Evolutionary conservation across 441 rosid genomes (phyloP).

Genomic region (Pelargonium citronellum): DNA sequence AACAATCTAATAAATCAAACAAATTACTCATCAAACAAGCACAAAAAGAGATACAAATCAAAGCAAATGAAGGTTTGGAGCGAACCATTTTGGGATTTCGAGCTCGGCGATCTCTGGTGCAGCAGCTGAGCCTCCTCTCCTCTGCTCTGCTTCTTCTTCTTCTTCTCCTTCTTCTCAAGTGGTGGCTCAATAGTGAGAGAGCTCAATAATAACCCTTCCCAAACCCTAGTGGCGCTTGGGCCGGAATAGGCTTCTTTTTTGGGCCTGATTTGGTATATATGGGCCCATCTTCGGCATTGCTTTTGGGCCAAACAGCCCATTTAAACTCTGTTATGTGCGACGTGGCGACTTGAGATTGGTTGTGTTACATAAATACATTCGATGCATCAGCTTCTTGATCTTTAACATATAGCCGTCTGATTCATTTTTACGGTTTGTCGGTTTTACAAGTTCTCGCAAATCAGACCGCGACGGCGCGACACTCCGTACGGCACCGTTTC

Average conservation of each 20-base stretch:
- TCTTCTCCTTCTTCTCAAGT: neutral
- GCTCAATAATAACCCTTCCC: neutral
- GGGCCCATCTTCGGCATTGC: neutral
- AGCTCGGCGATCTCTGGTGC: slow-evolving; percentile 8
- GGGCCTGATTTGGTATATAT: neutral
- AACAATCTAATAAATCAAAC: neutral
- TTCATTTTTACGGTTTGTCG: neutral
- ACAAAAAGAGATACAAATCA: neutral
- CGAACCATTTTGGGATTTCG: neutral
- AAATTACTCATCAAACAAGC: neutral
- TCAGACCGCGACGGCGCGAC: no score
- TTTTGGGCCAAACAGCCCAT: neutral
- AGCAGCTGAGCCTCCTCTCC: neutral
- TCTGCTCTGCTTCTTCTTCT: slow-evolving; percentile 7
- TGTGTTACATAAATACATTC: neutral
- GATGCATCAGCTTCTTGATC: neutral
- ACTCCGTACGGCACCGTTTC: no score
- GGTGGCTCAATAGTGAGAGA: neutral
- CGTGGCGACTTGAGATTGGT: neutral
- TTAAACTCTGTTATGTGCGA: neutral
- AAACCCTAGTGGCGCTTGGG: neutral
- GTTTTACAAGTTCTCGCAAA: neutral
- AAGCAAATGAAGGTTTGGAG: neutral
- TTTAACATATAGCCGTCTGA: neutral
- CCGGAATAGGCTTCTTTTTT: neutral